phyloP scores from a whole-genome alignment of 208 protist genomes.

The Balamuthia mandrillaris region DNA sequence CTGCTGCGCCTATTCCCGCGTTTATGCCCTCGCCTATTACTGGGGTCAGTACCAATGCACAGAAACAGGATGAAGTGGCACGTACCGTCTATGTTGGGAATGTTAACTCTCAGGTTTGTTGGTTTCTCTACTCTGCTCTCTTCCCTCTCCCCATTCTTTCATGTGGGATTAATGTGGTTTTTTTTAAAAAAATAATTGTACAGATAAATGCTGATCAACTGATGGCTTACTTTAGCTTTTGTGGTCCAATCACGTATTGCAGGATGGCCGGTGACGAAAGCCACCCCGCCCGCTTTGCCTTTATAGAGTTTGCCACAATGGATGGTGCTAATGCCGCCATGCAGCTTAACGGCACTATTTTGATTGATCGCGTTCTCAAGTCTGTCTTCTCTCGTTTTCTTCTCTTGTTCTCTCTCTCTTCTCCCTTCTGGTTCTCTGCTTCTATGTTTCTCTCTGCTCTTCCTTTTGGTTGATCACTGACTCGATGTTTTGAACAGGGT shows the following conservation, averaged over 20 bases:
- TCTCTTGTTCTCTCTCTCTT: neutral
- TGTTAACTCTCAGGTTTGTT: neutral
- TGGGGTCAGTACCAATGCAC: neutral
- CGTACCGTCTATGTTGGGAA: slow-evolving; percentile 15
- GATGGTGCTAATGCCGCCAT: neutral
- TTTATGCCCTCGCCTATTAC: neutral
- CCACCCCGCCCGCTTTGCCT: neutral
- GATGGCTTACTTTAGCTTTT: slow-evolving; percentile 3
- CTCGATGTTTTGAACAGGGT: neutral
- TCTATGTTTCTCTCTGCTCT: no score
- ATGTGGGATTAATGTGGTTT: no score
- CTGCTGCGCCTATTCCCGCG: neutral
- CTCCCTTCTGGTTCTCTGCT: no score
- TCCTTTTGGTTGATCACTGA: neutral
- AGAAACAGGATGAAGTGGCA: slow-evolving; percentile 11
- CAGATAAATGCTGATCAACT: slow-evolving; percentile 2
- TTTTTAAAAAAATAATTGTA: no score
- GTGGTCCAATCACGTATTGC: slow-evolving; percentile 10
- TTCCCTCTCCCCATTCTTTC: neutral
- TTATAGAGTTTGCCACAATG: slow-evolving; percentile 23
- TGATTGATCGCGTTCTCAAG: neutral
- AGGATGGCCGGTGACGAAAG: neutral
- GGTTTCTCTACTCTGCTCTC: neutral
- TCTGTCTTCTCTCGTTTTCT: neutral
- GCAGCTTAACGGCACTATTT: neutral